These are phyloP conservation scores for Erythrophleum fordii DNA, from an alignment of 306 rosid species.

Conservation along the genomic window DNA sequence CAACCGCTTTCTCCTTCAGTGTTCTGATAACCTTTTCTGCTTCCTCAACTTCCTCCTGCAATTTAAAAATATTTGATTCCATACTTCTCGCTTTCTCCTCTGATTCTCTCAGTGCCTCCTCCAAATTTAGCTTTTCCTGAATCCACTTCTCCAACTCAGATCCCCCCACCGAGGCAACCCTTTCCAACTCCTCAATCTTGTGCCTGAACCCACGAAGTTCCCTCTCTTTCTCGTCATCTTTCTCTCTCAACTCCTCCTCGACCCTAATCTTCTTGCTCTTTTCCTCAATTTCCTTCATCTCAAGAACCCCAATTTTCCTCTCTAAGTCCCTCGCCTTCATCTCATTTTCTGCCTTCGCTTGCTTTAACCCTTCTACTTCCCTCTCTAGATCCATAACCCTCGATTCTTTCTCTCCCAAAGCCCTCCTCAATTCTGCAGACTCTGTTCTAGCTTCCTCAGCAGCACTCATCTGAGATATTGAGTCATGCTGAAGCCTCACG, in stretches of 20 bases:
- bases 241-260: conserved; percentile 72
- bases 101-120: conserved; percentile 35
- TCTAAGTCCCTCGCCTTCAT: conserved; percentile 79
- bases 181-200: conserved; percentile 52
- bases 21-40: conserved; percentile 40
- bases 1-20: conserved; percentile 49
- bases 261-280: conserved; percentile 64
- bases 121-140: conserved; percentile 46
- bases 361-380: conserved; percentile 54
- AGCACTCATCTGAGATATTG: conserved; percentile 40
- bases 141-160: conserved; percentile 50
- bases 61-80: conserved; percentile 46
- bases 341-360: conserved; percentile 50
- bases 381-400: conserved; percentile 54
- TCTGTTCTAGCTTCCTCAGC: conserved; percentile 47
- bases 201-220: conserved; percentile 46
- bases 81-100: conserved; percentile 51
- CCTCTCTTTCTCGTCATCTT: conserved; percentile 56
- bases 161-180: conserved; percentile 1
- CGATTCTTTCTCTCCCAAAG: conserved; percentile 48
- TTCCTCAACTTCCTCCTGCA: conserved; percentile 56
- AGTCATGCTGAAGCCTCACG: conserved; percentile 53
- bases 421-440: conserved; percentile 38
- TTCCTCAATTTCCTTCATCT: conserved; percentile 71
- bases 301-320: conserved; percentile 57